Conservation (phyloP, 441 rosid genomes). For the Populus hybrid region DNA sequence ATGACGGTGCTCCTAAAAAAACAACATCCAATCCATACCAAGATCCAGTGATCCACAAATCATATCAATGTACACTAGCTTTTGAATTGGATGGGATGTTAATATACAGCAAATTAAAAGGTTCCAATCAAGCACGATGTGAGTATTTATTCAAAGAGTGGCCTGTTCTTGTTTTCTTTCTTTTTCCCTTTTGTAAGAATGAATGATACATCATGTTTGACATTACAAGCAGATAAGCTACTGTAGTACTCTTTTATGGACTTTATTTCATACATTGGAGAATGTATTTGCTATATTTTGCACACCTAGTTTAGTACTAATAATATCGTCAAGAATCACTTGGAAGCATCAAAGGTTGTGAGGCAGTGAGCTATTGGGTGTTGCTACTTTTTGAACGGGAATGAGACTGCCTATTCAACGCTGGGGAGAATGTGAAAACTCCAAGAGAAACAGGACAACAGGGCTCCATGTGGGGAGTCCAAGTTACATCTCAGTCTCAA, state of each 20-base stretch:
- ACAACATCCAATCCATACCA: not conserved
- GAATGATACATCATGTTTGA: not conserved
- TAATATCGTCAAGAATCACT: not conserved
- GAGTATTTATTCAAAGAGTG: not conserved
- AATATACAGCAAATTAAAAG: not conserved
- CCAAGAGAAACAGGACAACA: slow-evolving; percentile 52
- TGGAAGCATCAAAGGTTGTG: not conserved
- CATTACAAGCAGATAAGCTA: not conserved
- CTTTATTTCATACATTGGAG: not conserved
- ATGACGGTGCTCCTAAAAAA: not conserved
- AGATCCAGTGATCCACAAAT: not conserved
- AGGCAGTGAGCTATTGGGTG: not conserved
- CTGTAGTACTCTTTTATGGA: not conserved
- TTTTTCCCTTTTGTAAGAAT: not conserved
- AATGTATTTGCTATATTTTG: not conserved
- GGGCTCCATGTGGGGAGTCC: slow-evolving; percentile 39
- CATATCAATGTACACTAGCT: not conserved
- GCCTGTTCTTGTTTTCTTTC: not conserved
- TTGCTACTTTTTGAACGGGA: not conserved
- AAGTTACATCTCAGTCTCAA: slow-evolving; percentile 12
- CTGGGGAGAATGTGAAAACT: slow-evolving; percentile 34
- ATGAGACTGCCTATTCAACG: not conserved
- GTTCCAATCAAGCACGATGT: not conserved
- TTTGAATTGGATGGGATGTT: not conserved
- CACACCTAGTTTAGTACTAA: not conserved